Conservation (phyloP, 805 yeast species). For the Candida cerambycidarum region DNA sequence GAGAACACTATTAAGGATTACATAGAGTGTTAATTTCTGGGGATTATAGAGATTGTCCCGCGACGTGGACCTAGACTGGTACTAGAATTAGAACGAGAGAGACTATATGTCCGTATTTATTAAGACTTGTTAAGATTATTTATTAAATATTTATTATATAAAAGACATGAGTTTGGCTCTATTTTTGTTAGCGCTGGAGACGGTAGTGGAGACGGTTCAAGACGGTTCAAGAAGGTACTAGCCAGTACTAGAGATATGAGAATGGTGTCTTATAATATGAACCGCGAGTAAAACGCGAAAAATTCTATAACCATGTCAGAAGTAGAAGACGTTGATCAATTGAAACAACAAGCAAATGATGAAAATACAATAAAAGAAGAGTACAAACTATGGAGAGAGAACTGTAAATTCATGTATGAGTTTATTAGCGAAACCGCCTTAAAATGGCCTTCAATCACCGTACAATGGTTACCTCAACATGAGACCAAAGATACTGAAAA, state of each 20-base stretch:
- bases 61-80: too few relatives aligned
- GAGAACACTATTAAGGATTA: constrained; percentile 18
- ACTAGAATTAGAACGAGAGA: too few relatives aligned
- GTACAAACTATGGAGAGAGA: constrained; percentile 77
- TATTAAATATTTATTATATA: too few relatives aligned
- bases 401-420: constrained; percentile 79
- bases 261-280: too few relatives aligned
- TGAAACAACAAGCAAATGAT: constrained; percentile 22
- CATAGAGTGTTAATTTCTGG: constrained; percentile 4
- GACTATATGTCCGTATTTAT: too few relatives aligned
- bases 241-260: too few relatives aligned
- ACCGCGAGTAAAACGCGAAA: not conserved
- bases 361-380: constrained; percentile 58
- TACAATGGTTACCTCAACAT: constrained; percentile 68
- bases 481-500: constrained; percentile 19
- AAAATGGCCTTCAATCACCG: constrained; percentile 79
- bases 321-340: constrained; percentile 1
- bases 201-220: too few relatives aligned
- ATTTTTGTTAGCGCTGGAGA: too few relatives aligned
- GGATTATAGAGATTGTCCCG: too few relatives aligned
- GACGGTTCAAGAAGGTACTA: too few relatives aligned
- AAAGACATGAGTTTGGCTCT: too few relatives aligned
- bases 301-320: not conserved
- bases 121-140: too few relatives aligned
- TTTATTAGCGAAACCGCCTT: constrained; percentile 78